Percentiles rank a stretch among this genome's conserved stretches.
These are phyloP conservation scores for Aspergillus udagawae DNA, from an alignment of 2,329 filamentous ascomycete genomes.

Conservation along the genomic window DNA sequence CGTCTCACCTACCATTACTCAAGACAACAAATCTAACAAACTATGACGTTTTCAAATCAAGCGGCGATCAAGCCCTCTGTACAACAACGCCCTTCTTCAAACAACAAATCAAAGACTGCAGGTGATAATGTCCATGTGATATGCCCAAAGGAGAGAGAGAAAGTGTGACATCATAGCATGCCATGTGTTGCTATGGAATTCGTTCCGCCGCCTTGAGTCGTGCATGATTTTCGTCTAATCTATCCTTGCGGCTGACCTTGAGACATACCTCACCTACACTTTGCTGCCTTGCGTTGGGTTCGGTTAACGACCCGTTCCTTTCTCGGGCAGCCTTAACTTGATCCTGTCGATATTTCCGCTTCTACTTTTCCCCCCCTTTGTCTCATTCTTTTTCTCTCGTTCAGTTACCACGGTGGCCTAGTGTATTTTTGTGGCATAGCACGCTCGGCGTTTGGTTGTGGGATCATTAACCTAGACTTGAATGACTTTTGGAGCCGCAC, in stretches of 20 bases:
- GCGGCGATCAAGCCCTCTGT: neutral
- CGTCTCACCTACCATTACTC: neutral
- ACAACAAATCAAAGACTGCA: neutral
- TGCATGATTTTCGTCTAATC: constrained; percentile 12
- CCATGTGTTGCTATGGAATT: constrained; percentile 17
- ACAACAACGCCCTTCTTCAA: constrained; percentile 1
- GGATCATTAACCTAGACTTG: constrained; percentile 33
- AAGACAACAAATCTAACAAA: neutral
- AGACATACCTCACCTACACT: neutral
- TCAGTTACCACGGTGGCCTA: constrained; percentile 20
- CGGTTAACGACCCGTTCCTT: neutral
- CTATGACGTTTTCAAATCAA: neutral
- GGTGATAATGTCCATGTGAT: constrained; percentile 6
- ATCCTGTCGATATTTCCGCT: constrained; percentile 16
- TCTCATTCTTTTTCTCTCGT: constrained; percentile 10
- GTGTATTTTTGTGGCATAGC: constrained; percentile 35
- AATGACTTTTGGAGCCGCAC: constrained; percentile 30
- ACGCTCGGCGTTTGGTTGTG: constrained; percentile 34
- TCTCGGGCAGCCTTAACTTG: constrained; percentile 1
- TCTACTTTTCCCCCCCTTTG: constrained; percentile 14
- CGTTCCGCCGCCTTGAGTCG: constrained; percentile 18
- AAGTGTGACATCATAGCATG: constrained; percentile 29
- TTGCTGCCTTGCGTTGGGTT: neutral
- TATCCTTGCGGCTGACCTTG: neutral
- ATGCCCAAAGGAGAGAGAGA: constrained; percentile 16